Base-by-base conservation (phyloP, 495 filamentous ascomycete genomes). In the Beverwykella pulmonaria region DNA sequence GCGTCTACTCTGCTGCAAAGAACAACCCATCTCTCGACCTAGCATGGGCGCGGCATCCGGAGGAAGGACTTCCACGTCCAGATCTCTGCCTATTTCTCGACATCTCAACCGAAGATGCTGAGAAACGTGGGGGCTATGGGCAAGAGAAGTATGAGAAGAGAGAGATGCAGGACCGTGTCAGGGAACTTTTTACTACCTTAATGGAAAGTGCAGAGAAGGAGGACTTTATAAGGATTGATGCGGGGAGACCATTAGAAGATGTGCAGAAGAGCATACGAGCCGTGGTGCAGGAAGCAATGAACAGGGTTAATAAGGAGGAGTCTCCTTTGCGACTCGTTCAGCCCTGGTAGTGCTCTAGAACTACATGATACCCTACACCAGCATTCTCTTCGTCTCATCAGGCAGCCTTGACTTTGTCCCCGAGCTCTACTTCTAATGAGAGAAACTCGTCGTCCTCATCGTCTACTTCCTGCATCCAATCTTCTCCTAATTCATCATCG, bases 1-100 rank as follows among this genome's bases (percentile, higher is more conserved):
- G 91, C 50, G 92, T 97, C 20, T 98, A 98, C 78, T 91, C 88
- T n/a, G 90, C 92, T n/a, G 94, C 94, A 0, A 97, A 97, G 71
- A 80, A 83, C 23, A 90, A 90, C 71, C 84, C 87, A 8, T 78
- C 76, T 7, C 81, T 97, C 9, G 80, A 83, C 0, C 77, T 98
- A 6, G 76, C 83, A 2, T 97, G 93, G 91, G 91, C 91, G 44
- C 82, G 84, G 47, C 83, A 85, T 39, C 92, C 94, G 4, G 94
- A 98, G 71, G 81, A 90, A 22, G 94, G 94, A 5, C 80, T 98
- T 9, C 94, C 95, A 3, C 83, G 88, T 12, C 93, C 95, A 0
- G 94, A 98, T 77, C 71, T 92, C 10, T 92, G 93, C 25, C 67
- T 98, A 1, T 98, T 97, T 73, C 82, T 98, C 22, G 88, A 92